Conservation (phyloP, 768 basidiomycete genomes). For the Antrodiella citrinella region DNA sequence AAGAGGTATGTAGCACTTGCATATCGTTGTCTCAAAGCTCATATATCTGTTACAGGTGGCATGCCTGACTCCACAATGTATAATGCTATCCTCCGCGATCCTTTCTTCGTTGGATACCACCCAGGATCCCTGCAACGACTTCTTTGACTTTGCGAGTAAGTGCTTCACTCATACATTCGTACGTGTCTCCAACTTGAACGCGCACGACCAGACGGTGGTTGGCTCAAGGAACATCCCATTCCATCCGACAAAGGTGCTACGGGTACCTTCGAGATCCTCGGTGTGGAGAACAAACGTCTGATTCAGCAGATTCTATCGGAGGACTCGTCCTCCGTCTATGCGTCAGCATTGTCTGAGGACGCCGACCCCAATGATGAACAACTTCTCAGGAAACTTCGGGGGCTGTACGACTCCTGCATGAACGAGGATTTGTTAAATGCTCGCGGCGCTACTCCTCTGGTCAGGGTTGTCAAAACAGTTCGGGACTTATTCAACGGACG, state of each 20-base stretch:
- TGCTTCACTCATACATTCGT: constrained; percentile 19
- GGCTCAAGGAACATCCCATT: constrained; percentile 75
- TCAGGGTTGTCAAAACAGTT: constrained; percentile 56
- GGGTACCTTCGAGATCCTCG: constrained; percentile 65
- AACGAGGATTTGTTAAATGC: constrained; percentile 71
- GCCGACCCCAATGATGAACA: constrained; percentile 37
- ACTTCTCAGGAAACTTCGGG: constrained; percentile 56
- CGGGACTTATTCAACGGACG: constrained; percentile 51
- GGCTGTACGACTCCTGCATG: constrained; percentile 76
- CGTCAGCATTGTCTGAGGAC: constrained; percentile 8
- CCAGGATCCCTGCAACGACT: constrained; percentile 92
- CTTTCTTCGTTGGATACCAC: constrained; percentile 71
- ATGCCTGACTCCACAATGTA: constrained; percentile 76
- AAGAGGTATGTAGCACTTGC: constrained; percentile 38
- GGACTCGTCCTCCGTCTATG: constrained; percentile 26
- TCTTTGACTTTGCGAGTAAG: constrained; percentile 89
- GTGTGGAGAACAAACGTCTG: constrained; percentile 70
- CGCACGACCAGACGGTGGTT: constrained; percentile 86
- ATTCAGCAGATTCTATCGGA: constrained; percentile 65
- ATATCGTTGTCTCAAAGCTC: neutral
- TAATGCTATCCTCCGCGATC: constrained; percentile 75
- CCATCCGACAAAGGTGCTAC: constrained; percentile 77
- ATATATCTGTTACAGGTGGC: constrained; percentile 12
- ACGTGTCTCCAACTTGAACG: too few relatives aligned
- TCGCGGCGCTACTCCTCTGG: constrained; percentile 62